A percentile compares a stretch with the other conserved stretches of the same genome.
Evolutionary conservation across 768 basidiomycete species (phyloP).

Genomic region (Fibroporia radiculosa): DNA sequence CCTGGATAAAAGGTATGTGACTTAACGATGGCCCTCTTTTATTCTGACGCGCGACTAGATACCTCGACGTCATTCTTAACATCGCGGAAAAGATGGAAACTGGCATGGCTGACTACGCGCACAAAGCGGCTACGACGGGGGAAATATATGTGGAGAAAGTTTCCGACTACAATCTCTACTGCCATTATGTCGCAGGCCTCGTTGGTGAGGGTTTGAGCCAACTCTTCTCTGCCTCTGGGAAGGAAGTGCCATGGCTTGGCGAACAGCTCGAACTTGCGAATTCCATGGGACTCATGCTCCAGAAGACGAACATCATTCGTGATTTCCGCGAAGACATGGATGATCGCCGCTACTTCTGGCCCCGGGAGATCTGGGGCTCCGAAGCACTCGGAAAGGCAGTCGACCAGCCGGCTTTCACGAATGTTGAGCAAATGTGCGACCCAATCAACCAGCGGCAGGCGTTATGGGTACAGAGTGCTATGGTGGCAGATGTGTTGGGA

Average conservation of each 20-base stretch:
- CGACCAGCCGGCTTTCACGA: slow-evolving; percentile 36
- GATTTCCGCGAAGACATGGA: slow-evolving; percentile 91
- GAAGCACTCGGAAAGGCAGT: slow-evolving; percentile 40
- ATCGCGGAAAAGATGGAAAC: slow-evolving; percentile 81
- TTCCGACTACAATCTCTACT: slow-evolving; percentile 92
- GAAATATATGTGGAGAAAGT: slow-evolving; percentile 66
- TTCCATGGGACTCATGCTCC: slow-evolving; percentile 90
- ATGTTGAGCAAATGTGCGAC: slow-evolving; percentile 61
- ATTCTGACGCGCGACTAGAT: slow-evolving; percentile 30
- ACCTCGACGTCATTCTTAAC: slow-evolving; percentile 73
- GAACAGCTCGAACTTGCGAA: slow-evolving; percentile 84
- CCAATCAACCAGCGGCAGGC: slow-evolving; percentile 56
- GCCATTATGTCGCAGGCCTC: slow-evolving; percentile 96
- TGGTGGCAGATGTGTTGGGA: slow-evolving; percentile 81
- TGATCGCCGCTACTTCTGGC: slow-evolving; percentile 88
- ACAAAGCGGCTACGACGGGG: slow-evolving; percentile 67
- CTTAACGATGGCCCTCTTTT: slow-evolving; percentile 1
- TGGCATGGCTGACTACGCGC: slow-evolving; percentile 95
- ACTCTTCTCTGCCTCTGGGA: slow-evolving; percentile 78
- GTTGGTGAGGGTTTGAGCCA: slow-evolving; percentile 94
- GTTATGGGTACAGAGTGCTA: slow-evolving; percentile 75
- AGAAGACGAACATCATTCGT: slow-evolving; percentile 98
- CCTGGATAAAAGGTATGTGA: slow-evolving; percentile 53
- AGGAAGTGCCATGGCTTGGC: slow-evolving; percentile 68
- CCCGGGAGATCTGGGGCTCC: slow-evolving; percentile 78